Base-by-base conservation (phyloP, 2,329 filamentous ascomycete species). In the Colletotrichum musicola region DNA sequence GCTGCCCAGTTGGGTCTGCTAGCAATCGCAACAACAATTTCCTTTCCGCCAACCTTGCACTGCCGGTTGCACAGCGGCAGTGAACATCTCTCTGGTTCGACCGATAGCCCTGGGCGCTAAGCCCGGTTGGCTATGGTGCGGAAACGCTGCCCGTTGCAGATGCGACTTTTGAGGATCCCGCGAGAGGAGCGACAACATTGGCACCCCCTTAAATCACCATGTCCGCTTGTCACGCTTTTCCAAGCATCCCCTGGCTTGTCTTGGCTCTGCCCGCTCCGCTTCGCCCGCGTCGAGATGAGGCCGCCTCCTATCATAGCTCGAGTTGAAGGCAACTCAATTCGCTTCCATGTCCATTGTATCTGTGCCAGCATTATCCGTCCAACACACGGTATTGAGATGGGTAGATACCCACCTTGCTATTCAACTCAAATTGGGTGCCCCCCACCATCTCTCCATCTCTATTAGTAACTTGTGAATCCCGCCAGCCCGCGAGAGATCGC, bases 171-270 rank as follows among this genome's bases (percentile, higher is more conserved):
- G 30, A 35, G 57, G 54, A 64, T 65, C 49, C 55, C 64, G 42
- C 50, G 50, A 68, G 62, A 65, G 65, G 65, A 68, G 62, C 35
- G 60, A 20, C 42, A 62, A 68, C 63, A 63, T 68, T 69, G 67
- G 67, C 67, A 58, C 51, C 67, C 63, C 67, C 67, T 69, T 69
- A 62, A 69, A 69, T 68, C 63, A 68, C 51, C 57, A 63, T 59
- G 57, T 53, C 27, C 55, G 51, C 53, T 69, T 62, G 67, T 27
- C 67, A 56, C 64, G 16, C 46, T 27, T 35, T 27, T 25, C 38
- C 40, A 18, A 59, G 67, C 63, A 68, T 58, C 50, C 62, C 66
- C 66, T 56, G 66, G 62, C 62, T n/a, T 46, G 56, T 69, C 62
- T 60, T 61, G 62, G n/a, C 55, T 27, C 40, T 60, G 22, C 16